Conservation (phyloP, 208 protist species). For the Acanthamoeba sp. region DNA sequence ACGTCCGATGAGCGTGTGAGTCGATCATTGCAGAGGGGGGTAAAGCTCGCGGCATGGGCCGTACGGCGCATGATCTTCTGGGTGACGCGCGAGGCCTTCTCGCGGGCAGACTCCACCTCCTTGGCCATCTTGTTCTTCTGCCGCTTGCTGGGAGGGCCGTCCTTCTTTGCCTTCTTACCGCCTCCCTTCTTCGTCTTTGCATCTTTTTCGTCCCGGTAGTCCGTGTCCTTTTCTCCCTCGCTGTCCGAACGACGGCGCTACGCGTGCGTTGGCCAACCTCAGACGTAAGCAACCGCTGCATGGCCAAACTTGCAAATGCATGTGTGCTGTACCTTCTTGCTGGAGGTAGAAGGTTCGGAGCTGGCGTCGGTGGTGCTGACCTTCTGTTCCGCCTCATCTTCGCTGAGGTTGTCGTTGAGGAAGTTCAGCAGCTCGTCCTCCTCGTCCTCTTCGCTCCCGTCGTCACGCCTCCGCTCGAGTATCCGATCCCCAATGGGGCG, state of each 20-base stretch:
- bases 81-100: conserved; percentile 33
- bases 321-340: conserved; percentile 2
- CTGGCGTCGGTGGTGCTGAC: background rate
- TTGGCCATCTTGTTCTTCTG: conserved; percentile 28
- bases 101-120: background rate
- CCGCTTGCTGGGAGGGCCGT: conserved; percentile 12
- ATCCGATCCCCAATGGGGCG: background rate
- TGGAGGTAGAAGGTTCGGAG: background rate
- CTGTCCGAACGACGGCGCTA: background rate
- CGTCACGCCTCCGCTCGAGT: background rate
- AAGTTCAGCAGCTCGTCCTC: conserved; percentile 41
- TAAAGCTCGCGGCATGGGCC: background rate
- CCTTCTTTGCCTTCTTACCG: background rate
- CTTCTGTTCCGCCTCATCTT: background rate
- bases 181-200: background rate
- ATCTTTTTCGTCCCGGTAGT: background rate
- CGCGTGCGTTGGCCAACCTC: background rate
- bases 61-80: conserved; percentile 46
- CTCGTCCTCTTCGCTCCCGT: conserved; percentile 15
- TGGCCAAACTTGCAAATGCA: background rate
- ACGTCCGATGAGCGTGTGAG: background rate
- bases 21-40: background rate
- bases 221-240: background rate
- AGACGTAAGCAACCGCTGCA: too few species aligned
- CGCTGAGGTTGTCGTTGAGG: background rate